phyloP scores from a whole-genome alignment of 495 filamentous ascomycete species.

The Podospora appendiculata region DNA sequence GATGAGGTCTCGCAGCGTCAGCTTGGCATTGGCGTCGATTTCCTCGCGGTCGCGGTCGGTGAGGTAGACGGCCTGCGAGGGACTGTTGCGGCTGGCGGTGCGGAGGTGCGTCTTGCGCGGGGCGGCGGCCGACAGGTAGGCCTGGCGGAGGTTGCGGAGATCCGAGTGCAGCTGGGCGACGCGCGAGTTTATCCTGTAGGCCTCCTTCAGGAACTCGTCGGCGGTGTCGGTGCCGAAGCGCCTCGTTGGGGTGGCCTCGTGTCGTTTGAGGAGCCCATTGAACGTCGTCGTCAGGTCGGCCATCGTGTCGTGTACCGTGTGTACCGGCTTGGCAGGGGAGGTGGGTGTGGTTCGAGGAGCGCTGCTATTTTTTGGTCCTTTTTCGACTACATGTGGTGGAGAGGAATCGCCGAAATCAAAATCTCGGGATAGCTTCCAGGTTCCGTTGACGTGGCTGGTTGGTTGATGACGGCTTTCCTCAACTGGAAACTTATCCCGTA shows the following conservation, averaged over 20 bases:
- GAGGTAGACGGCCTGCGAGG: slow-evolving; percentile 37
- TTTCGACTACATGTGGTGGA: too few species aligned
- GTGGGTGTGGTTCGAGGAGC: not conserved
- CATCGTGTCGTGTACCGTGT: slow-evolving; percentile 32
- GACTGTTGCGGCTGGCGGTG: slow-evolving; percentile 20
- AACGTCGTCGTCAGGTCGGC: slow-evolving; percentile 66
- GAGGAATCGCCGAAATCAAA: too few species aligned
- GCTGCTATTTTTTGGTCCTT: not conserved
- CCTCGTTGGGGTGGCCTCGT: slow-evolving; percentile 36
- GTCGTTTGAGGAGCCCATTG: slow-evolving; percentile 56
- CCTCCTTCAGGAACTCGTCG: slow-evolving; percentile 93
- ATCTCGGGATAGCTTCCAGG: too few species aligned
- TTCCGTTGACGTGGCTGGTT: not conserved
- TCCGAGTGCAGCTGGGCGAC: slow-evolving; percentile 68
- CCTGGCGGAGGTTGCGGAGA: slow-evolving; percentile 73
- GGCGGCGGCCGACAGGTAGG: slow-evolving; percentile 76
- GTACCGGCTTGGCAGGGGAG: not conserved
- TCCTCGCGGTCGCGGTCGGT: slow-evolving; percentile 65
- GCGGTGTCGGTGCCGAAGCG: slow-evolving; percentile 42
- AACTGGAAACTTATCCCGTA: too few species aligned
- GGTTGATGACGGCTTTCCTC: not conserved
- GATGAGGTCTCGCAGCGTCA: slow-evolving; percentile 75
- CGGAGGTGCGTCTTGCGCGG: slow-evolving; percentile 38
- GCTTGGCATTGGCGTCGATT: slow-evolving; percentile 78
- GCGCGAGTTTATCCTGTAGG: slow-evolving; percentile 86